Base-by-base conservation (phyloP, 352 stramenopile species). In the Elongisporangium anandrum region DNA sequence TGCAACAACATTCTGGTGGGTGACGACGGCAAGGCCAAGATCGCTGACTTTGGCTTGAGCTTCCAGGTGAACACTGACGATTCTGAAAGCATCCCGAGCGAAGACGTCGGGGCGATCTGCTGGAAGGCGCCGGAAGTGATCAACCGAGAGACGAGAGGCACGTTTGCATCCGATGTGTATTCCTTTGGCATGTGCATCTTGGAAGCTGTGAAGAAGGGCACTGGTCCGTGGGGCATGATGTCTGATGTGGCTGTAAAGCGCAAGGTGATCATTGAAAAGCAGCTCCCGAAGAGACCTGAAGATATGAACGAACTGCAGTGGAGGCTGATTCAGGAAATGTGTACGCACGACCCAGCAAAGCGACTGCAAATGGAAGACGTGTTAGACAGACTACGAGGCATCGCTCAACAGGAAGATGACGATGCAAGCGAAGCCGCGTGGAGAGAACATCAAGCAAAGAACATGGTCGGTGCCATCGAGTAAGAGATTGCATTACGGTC, bases 1-100 rank as follows among this genome's bases (percentile, higher is more conserved):
- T 66, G 68, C 60, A 54, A 65, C 45, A 64, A 68, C 41, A 63
- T 75, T 49, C 34, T 71, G 8, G 10, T 71, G 1, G 52, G 52
- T 13, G 23, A 9, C 10, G 54, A 69, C 26, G 52, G 51, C 17
- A 48, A 50, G 9, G 61, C 65, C 7, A 66, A 63, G 20, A 50
- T 72, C 6, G 23, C 54, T 6, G 65, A 61, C n/a, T 68, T 69
- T 56, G 49, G 23, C 16, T 38, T 61, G 29, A 63, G 52, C 4
- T 70, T 69, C n/a, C 57, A 62, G 58, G 56, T 1, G 16, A 17
- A 45, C 5, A 12, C 34, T 4, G 10, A 45, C 1, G 34, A 45
- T 45, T 45, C 13, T 17, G 13, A 17, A 45, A 12, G 17, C 2
- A 45, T 45, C 9, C 12, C 34, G 16, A 12, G 10, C 2, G 13